Base-by-base conservation (phyloP, 208 protist species). In the Crithidia bombi region DNA sequence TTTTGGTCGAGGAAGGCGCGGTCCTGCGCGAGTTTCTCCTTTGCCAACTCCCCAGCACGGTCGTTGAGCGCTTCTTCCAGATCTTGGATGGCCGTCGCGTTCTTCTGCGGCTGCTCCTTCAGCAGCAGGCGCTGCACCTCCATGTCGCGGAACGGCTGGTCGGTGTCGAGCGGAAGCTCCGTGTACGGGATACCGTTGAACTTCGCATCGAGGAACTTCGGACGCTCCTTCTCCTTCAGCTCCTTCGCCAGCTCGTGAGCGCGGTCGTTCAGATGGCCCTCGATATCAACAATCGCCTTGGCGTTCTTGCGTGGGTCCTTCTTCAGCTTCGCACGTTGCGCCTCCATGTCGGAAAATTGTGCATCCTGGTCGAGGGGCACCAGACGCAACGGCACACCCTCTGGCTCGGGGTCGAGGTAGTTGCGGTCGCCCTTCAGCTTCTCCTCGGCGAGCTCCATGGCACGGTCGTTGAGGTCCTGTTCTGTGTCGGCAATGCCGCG, bases 61-160 rank as follows among this genome's bases (percentile, higher is more conserved):
- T 83, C 79, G 69, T 94, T 92, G 44, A 94, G 72, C 14, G 81
- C 82, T 19, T 82, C 82, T 74, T 91, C 89, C 2, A 93, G 75
- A 32, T 86, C 82, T 63, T 79, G 61, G 44, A 92, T 85, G 26
- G 69, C 83, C 9, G 57, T 73, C 30, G 73, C 75, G 65, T 90
- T 81, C 41, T 63, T 65, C 43, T 67, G 67, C 36, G 83, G 79
- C 57, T 89, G 54, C 36, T 87, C 70, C 59, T 84, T 65, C 36
- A 89, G 75, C 56, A 77, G n/a, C 33, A 85, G 71, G 3, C 83
- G 75, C 69, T 90, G 79, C 32, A 76, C 73, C 66, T 90, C 82
- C 77, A 92, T 82, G 54, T 87, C 81, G 44, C 69, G 74, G 73
- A 89, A 91, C 17, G 62, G 66, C 56, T 82, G 64, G 66, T 92